Conservation (phyloP, 345 rosid genomes). For the Euphorbia lathyris region DNA sequence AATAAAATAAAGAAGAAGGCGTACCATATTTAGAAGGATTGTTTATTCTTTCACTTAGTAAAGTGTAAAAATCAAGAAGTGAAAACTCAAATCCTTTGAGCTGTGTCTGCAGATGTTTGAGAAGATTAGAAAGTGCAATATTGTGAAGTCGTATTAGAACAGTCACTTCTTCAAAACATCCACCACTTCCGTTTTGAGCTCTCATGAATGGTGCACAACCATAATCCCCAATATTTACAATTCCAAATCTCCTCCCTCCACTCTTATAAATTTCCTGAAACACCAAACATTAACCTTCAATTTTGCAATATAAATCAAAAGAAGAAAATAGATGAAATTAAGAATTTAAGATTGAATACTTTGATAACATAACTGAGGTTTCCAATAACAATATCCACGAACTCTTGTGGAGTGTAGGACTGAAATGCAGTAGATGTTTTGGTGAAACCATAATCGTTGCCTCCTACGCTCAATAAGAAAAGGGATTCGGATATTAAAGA, state of each 20-base stretch:
- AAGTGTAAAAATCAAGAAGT: constrained; percentile 13
- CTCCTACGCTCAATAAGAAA: neutral
- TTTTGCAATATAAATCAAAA: neutral
- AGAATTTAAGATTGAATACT: too few relatives aligned
- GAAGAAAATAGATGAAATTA: neutral
- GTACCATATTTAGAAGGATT: constrained; percentile 27
- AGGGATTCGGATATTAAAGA: constrained; percentile 3
- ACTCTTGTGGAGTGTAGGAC: neutral
- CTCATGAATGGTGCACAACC: neutral
- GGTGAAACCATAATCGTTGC: neutral
- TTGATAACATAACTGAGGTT: constrained; percentile 23
- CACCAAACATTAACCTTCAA: neutral
- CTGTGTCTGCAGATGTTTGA: constrained; percentile 9
- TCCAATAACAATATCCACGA: constrained; percentile 25
- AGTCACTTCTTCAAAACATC: neutral
- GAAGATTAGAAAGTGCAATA: neutral
- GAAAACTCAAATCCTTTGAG: constrained; percentile 15
- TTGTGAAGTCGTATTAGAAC: constrained; percentile 19
- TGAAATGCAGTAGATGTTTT: neutral
- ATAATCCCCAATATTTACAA: neutral
- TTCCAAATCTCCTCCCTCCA: constrained; percentile 4
- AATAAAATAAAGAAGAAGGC: neutral
- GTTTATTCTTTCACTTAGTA: constrained; percentile 3
- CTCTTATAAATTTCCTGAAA: constrained; percentile 6
- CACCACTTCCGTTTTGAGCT: neutral